Conservation (phyloP, 2,329 filamentous ascomycete genomes). For the Paraphoma chrysanthemicola region DNA sequence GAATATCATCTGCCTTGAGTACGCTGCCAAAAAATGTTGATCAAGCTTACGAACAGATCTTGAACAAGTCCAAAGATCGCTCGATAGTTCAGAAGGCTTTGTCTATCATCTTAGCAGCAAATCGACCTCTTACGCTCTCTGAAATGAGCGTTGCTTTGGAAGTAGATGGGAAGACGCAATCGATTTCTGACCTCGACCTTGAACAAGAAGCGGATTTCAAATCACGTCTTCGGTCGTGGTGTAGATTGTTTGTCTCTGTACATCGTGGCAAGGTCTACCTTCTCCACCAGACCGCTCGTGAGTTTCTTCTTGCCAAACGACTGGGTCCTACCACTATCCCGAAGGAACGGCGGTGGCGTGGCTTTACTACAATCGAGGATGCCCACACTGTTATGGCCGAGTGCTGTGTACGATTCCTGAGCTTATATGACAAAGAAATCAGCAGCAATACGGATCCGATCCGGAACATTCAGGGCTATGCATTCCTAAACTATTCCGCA, state of each 20-base stretch:
- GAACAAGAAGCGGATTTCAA: constrained; percentile 15
- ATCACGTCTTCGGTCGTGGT: constrained; percentile 14
- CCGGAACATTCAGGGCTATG: background rate
- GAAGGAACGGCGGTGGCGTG: constrained; percentile 7
- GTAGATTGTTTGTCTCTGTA: constrained; percentile 19
- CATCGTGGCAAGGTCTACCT: constrained; percentile 15
- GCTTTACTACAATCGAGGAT: constrained; percentile 10
- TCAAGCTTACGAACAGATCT: constrained; percentile 20
- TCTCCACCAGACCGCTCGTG: constrained; percentile 19
- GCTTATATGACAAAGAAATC: constrained; percentile 10
- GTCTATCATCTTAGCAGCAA: constrained; percentile 16
- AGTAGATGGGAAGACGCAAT: constrained; percentile 4
- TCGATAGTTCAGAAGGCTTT: constrained; percentile 11
- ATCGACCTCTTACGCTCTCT: constrained; percentile 15
- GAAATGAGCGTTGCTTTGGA: constrained; percentile 19
- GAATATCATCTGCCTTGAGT: constrained; percentile 7
- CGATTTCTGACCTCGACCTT: constrained; percentile 12
- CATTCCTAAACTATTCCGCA: constrained; percentile 14
- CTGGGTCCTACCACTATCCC: constrained; percentile 2
- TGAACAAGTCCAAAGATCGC: constrained; percentile 19
- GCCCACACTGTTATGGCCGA: constrained; percentile 15
- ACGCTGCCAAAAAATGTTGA: constrained; percentile 16
- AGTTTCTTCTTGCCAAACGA: constrained; percentile 16
- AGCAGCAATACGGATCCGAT: background rate
- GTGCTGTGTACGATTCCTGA: constrained; percentile 14